Conservation (phyloP, 2,329 filamentous ascomycete species). For the Fusarium sp. region DNA sequence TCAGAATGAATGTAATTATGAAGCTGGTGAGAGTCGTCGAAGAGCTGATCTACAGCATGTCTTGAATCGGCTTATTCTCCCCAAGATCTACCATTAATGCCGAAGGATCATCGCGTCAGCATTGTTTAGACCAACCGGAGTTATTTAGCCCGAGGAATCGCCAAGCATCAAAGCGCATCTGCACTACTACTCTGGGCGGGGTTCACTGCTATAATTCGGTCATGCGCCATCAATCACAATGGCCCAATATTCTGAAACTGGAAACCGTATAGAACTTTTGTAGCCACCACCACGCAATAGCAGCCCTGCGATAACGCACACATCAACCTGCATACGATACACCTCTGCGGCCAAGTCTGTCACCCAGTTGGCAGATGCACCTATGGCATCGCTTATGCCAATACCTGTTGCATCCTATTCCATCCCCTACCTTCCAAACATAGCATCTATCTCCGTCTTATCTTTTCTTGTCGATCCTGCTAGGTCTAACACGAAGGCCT, state of each 20-base stretch:
- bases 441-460: slow-evolving; percentile 8
- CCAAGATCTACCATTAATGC: background rate
- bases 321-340: background rate
- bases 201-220: slow-evolving; percentile 11
- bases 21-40: rapidly evolving
- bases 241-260: slow-evolving; percentile 19
- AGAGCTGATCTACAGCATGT: background rate
- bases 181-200: slow-evolving; percentile 13
- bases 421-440: slow-evolving; percentile 14
- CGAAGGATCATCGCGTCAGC: slow-evolving; percentile 1
- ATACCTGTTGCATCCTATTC: background rate
- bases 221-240: slow-evolving; percentile 23
- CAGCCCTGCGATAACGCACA: slow-evolving; percentile 23
- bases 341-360: background rate
- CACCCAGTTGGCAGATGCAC: background rate
- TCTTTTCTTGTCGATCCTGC: background rate
- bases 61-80: background rate
- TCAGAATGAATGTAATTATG: background rate
- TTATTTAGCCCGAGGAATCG: slow-evolving; percentile 7
- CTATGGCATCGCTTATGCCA: background rate
- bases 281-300: slow-evolving; percentile 20
- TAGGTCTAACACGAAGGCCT: background rate
- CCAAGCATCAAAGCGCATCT: slow-evolving; percentile 17
- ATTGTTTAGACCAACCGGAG: background rate
- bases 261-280: slow-evolving; percentile 13